Evolutionary conservation across 1,139 yeast genomes (phyloP).

Genomic region (Pneumocystis sp.): DNA sequence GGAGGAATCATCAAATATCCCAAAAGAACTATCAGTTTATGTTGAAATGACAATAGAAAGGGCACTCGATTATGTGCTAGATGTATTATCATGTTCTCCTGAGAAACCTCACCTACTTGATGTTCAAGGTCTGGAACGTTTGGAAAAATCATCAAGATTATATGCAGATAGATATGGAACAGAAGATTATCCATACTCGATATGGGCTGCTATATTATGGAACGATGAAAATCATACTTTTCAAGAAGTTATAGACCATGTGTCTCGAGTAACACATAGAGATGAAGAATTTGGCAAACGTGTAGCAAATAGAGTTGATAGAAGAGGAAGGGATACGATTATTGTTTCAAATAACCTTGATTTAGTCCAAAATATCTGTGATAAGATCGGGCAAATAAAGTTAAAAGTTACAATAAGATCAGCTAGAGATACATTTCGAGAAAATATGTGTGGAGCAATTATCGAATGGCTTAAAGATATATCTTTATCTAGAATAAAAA

Average conservation of each 20-base stretch:
- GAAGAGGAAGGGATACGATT: slow-evolving; percentile 55
- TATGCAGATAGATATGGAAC: slow-evolving; percentile 12
- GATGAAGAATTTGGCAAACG: slow-evolving; percentile 54
- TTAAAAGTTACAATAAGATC: slow-evolving; percentile 53
- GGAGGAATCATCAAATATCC: slow-evolving; percentile 12
- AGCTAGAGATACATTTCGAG: slow-evolving; percentile 57
- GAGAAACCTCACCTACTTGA: slow-evolving; percentile 14
- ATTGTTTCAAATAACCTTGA: slow-evolving; percentile 40
- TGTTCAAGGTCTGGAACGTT: slow-evolving; percentile 2
- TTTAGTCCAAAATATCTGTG: slow-evolving; percentile 40
- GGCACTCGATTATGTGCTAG: slow-evolving; percentile 59
- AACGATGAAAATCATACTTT: slow-evolving; percentile 69
- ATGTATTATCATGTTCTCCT: slow-evolving; percentile 40
- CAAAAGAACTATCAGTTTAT: slow-evolving; percentile 20
- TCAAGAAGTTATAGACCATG: slow-evolving; percentile 55
- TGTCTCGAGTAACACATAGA: slow-evolving; percentile 50
- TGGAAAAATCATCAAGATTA: slow-evolving; percentile 1
- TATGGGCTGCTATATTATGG: slow-evolving; percentile 48
- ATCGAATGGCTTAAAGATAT: slow-evolving; percentile 50
- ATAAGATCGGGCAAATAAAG: slow-evolving; percentile 42
- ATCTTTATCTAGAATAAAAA: slow-evolving; percentile 40
- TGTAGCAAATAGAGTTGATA: slow-evolving; percentile 53
- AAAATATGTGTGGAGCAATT: slow-evolving; percentile 66
- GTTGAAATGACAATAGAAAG: slow-evolving; percentile 34
- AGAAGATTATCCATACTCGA: slow-evolving; percentile 28